Evolutionary conservation across 2,329 filamentous ascomycete species (phyloP).

Genomic region (Aureobasidium subglaciale): DNA sequence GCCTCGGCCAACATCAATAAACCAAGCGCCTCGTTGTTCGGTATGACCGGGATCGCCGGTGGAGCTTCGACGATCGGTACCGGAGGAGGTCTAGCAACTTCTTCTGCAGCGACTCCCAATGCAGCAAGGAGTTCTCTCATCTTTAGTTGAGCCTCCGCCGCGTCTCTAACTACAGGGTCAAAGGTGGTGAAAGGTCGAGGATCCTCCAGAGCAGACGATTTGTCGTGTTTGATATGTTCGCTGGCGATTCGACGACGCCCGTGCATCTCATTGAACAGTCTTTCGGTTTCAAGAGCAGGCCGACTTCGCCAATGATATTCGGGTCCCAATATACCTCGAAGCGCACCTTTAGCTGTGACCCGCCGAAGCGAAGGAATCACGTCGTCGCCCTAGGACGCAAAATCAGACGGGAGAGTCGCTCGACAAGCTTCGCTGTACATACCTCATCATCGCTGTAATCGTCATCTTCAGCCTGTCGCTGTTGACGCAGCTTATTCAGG

Average conservation of each 20-base stretch:
- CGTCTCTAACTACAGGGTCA: slow-evolving; percentile 34
- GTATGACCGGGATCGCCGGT: slow-evolving; percentile 24
- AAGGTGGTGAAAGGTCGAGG: slow-evolving; percentile 34
- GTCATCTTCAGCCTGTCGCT: slow-evolving; percentile 28
- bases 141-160: slow-evolving; percentile 33
- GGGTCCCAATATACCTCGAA: slow-evolving; percentile 20
- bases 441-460: slow-evolving; percentile 37
- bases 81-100: slow-evolving; percentile 8
- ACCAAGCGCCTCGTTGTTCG: slow-evolving; percentile 36
- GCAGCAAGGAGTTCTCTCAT: slow-evolving; percentile 28
- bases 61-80: slow-evolving; percentile 17
- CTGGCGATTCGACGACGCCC: slow-evolving; percentile 17
- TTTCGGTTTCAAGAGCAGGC: slow-evolving; percentile 34
- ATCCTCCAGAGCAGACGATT: slow-evolving; percentile 13
- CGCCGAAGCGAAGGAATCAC: slow-evolving; percentile 29
- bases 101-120: slow-evolving; percentile 26
- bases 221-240: slow-evolving; percentile 13
- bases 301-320: slow-evolving; percentile 36
- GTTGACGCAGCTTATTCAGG: slow-evolving; percentile 32
- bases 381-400: slow-evolving; percentile 14
- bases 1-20: slow-evolving; percentile 33
- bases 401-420: background rate
- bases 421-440: slow-evolving; percentile 15
- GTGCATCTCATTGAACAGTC: slow-evolving; percentile 28
- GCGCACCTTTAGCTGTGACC: slow-evolving; percentile 24